Evolutionary conservation across 495 filamentous ascomycete genomes (phyloP).

Genomic region (Penicillium waksmanii): DNA sequence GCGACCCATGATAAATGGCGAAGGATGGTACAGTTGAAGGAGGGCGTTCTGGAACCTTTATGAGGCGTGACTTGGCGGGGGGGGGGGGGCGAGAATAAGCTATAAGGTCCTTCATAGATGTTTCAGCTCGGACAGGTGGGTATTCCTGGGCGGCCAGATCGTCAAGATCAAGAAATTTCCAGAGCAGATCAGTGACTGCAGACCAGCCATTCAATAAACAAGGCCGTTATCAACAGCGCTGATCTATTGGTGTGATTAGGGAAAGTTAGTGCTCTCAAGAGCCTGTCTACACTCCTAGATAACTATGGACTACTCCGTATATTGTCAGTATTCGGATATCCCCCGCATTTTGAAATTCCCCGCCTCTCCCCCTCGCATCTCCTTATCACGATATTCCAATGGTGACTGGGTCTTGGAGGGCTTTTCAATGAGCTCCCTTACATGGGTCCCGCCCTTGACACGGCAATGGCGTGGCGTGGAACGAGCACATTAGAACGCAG

Average conservation of each 20-base stretch:
- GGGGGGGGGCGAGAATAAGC: not conserved
- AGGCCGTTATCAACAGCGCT: too few relatives aligned
- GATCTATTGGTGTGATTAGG: too few relatives aligned
- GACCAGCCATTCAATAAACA: too few relatives aligned
- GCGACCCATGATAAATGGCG: not conserved
- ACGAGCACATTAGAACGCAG: not conserved
- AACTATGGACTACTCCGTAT: not conserved
- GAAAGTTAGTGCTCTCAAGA: too few relatives aligned
- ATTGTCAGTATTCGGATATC: not conserved
- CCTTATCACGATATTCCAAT: not conserved
- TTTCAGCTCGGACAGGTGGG: too few relatives aligned
- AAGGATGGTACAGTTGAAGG: not conserved
- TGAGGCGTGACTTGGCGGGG: not conserved
- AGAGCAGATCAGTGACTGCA: too few relatives aligned
- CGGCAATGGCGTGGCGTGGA: not conserved
- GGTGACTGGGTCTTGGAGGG: not conserved
- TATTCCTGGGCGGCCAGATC: too few relatives aligned
- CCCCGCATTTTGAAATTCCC: not conserved
- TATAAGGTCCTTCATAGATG: too few relatives aligned
- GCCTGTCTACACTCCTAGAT: too few relatives aligned
- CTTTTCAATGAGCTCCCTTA: not conserved
- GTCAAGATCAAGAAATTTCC: too few relatives aligned
- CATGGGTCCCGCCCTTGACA: not conserved
- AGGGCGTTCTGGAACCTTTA: not conserved
- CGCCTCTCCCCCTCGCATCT: not conserved